These are phyloP conservation scores for Volvox reticuliferus DNA, from an alignment of 139 green algal genomes.

Conservation along the genomic window DNA sequence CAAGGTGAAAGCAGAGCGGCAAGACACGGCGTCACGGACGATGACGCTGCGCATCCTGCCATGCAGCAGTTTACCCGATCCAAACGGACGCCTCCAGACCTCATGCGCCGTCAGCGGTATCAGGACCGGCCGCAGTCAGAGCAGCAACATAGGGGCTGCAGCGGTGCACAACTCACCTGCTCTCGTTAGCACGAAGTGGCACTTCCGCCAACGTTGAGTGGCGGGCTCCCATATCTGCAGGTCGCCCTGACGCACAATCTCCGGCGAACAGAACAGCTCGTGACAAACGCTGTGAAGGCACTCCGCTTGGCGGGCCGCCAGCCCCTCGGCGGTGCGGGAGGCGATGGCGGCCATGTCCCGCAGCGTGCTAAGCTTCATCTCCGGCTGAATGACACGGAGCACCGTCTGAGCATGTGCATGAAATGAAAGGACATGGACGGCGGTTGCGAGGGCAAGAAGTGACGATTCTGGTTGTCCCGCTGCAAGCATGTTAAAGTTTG, in stretches of 20 bases:
- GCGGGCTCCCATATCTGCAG: conserved; percentile 70
- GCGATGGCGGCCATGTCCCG: conserved; percentile 36
- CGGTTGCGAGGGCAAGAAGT: too few relatives aligned
- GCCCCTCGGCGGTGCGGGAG: conserved; percentile 50
- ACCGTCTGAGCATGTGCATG: not conserved
- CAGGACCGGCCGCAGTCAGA: too few relatives aligned
- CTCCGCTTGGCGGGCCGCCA: conserved; percentile 71
- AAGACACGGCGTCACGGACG: too few relatives aligned
- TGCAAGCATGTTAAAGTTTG: too few relatives aligned
- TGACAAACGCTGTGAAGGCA: conserved; percentile 62
- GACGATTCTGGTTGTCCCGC: too few relatives aligned
- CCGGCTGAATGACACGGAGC: conserved; percentile 32
- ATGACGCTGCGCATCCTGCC: too few relatives aligned
- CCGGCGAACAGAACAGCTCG: conserved; percentile 78
- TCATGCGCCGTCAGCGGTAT: too few relatives aligned
- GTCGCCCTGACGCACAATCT: conserved; percentile 71
- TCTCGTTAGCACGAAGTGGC: conserved; percentile 79
- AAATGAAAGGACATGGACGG: too few relatives aligned
- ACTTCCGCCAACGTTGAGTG: conserved; percentile 60
- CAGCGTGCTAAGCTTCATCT: conserved; percentile 39
- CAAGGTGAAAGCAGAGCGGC: too few relatives aligned
- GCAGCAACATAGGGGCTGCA: too few relatives aligned
- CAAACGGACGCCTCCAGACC: too few relatives aligned
- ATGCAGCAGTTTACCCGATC: too few relatives aligned
- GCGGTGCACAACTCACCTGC: conserved; percentile 42